Evolutionary conservation across 2,329 filamentous ascomycete genomes (phyloP).

Genomic region (Cladophialophora chaetospira): DNA sequence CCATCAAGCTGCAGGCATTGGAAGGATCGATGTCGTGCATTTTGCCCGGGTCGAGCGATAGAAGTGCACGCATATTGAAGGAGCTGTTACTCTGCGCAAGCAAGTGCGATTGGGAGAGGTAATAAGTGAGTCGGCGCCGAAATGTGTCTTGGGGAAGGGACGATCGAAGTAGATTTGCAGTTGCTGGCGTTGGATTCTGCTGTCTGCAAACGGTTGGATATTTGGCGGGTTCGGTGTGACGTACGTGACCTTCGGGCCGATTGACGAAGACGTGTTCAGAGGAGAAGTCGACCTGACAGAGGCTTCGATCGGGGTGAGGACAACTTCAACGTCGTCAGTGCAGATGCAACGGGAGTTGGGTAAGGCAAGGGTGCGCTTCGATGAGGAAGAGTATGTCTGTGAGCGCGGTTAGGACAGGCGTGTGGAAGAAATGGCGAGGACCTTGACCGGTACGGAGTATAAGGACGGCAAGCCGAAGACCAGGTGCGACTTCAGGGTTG

Average conservation of each 20-base stretch:
- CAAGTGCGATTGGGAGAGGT: not conserved
- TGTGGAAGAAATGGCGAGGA: conserved; percentile 16
- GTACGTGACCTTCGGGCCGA: conserved; percentile 24
- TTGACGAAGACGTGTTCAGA: conserved; percentile 16
- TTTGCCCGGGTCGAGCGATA: conserved; percentile 87
- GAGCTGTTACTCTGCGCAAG: not conserved
- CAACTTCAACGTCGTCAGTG: not conserved
- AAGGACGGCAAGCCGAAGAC: conserved; percentile 12
- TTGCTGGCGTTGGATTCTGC: conserved; percentile 1
- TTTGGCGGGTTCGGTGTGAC: conserved; percentile 26
- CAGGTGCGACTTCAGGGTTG: conserved; percentile 6
- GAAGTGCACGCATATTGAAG: conserved; percentile 77
- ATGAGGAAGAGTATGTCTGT: conserved; percentile 4
- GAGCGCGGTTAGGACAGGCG: conserved; percentile 13
- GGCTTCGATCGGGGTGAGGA: not conserved
- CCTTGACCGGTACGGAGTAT: conserved; percentile 25
- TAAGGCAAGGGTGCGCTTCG: conserved; percentile 5
- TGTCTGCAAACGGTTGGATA: conserved; percentile 18
- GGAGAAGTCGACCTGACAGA: not conserved
- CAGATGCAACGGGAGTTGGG: not conserved
- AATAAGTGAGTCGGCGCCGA: conserved; percentile 3
- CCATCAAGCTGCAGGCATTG: conserved; percentile 89
- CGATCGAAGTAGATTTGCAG: not conserved
- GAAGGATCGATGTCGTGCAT: conserved; percentile 94
- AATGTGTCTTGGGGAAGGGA: conserved; percentile 4